Percentiles rank a stretch among this genome's conserved stretches.
These are phyloP conservation scores for Neurospora pannonica DNA, from an alignment of 495 filamentous ascomycete species.

Conservation along the genomic window DNA sequence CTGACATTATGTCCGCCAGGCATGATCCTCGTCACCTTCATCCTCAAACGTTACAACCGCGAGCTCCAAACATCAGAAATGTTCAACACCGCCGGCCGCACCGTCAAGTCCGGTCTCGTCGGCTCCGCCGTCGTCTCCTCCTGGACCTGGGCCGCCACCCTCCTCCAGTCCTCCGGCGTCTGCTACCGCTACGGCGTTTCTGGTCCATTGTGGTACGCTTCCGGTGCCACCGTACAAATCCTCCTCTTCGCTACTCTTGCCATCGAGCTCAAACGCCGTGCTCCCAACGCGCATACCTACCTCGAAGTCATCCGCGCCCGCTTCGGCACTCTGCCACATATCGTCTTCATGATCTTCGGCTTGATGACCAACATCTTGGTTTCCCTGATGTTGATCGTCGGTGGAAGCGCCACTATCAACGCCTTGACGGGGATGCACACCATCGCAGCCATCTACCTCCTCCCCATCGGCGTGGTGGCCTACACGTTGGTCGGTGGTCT, in stretches of 20 bases:
- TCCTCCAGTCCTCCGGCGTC: slow-evolving; percentile 76
- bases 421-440: slow-evolving; percentile 81
- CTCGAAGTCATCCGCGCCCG: slow-evolving; percentile 59
- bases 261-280: slow-evolving; percentile 83
- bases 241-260: slow-evolving; percentile 87
- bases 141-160: slow-evolving; percentile 88
- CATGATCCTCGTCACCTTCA: slow-evolving; percentile 62
- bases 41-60: slow-evolving; percentile 78
- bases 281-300: slow-evolving; percentile 81
- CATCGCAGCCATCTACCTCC: slow-evolving; percentile 80
- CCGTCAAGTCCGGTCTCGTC: slow-evolving; percentile 91
- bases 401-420: slow-evolving; percentile 78
- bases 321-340: slow-evolving; percentile 53
- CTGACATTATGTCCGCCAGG: slow-evolving; percentile 2
- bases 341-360: slow-evolving; percentile 73
- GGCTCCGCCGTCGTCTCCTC: slow-evolving; percentile 89
- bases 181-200: slow-evolving; percentile 90
- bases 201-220: slow-evolving; percentile 84
- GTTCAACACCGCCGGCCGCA: slow-evolving; percentile 90
- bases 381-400: slow-evolving; percentile 87
- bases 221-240: slow-evolving; percentile 62
- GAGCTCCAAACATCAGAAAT: slow-evolving; percentile 95
- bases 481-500: slow-evolving; percentile 53
- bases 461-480: slow-evolving; percentile 74
- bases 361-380: slow-evolving; percentile 76